Evolutionary conservation across 2,329 filamentous ascomycete genomes (phyloP), one percentile per base, ranked within the genome.

Genomic region (Aspergillus unguis): DNA sequence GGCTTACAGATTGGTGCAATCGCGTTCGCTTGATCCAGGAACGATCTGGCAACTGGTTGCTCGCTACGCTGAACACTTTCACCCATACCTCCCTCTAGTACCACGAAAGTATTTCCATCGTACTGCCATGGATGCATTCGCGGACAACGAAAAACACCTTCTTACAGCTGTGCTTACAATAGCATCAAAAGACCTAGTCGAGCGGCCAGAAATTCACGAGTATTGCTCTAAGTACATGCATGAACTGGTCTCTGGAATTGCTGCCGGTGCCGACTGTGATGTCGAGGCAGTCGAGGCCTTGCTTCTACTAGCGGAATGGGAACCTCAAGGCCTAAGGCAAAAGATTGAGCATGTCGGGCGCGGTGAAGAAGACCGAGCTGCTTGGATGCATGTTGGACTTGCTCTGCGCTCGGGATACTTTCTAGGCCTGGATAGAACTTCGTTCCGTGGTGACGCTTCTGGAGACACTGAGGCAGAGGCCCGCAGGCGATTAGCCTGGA

Each of bases 331-430:
- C 0, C 78, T 84, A 2, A 75, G 84, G 5, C 79, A 79, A 2
- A 75, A 80, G 32, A 81, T 82, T 29, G 83, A 83, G 31, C 77
- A 81, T 27, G 83, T 89, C 23, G 86, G 86, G 0, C 79, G 85
- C 50, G 86, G 86, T 6, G 86, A 89, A 65, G 86, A 89, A 64
- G 86, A 90, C 60, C 80, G 86, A 41, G 85, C 86, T 29, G 85
- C 85, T 0, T 90, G 86, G 86, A 89, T 89, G 85, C 84, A 88
- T 60, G 85, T 88, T 5, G 86, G 86, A 1, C 79, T 86, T 23
- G 86, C 86, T 3, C 71, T 90, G 5, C 79, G 86, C 5, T 80
- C 87, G 2, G 86, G 82, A 0, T 89, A 89, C 64, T 86, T 86
- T 46, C 80, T 88, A 11, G 83, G 83, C 1, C 75, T 90, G 17